A percentile compares a stretch with the other conserved stretches of the same genome.
Conservation (phyloP, 805 yeast genomes). For the Candida koratica region DNA sequence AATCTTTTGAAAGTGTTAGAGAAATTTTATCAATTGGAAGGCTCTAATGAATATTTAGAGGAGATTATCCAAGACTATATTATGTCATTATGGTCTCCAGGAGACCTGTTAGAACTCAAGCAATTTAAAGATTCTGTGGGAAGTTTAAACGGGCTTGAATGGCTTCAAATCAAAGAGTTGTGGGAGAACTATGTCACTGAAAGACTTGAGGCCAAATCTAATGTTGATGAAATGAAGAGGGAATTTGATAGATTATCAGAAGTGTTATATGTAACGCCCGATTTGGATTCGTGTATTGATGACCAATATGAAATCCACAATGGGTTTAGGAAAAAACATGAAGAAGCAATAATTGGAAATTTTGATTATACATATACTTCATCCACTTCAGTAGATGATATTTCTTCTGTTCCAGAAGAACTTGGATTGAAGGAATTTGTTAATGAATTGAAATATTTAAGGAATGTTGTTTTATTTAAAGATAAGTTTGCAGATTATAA, state of each 20-base stretch:
- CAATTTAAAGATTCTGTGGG: not conserved
- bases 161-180: not conserved
- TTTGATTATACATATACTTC: too few species aligned
- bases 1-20: conserved; percentile 3
- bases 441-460: conserved; percentile 9
- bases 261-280: too few species aligned
- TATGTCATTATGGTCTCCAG: not conserved
- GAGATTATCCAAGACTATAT: not conserved
- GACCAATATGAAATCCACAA: too few species aligned
- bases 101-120: not conserved
- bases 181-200: not conserved
- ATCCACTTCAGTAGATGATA: too few species aligned
- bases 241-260: too few species aligned
- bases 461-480: not conserved
- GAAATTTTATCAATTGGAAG: not conserved
- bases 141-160: not conserved
- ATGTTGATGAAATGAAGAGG: too few species aligned
- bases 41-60: conserved; percentile 1
- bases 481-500: not conserved
- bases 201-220: not conserved
- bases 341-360: not conserved
- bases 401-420: conserved; percentile 14
- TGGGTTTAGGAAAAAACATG: too few species aligned
- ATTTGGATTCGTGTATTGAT: too few species aligned
- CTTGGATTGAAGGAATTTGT: conserved; percentile 10